Conservation (phyloP, 2,329 filamentous ascomycete genomes). For the Fusarium oligoseptatum region DNA sequence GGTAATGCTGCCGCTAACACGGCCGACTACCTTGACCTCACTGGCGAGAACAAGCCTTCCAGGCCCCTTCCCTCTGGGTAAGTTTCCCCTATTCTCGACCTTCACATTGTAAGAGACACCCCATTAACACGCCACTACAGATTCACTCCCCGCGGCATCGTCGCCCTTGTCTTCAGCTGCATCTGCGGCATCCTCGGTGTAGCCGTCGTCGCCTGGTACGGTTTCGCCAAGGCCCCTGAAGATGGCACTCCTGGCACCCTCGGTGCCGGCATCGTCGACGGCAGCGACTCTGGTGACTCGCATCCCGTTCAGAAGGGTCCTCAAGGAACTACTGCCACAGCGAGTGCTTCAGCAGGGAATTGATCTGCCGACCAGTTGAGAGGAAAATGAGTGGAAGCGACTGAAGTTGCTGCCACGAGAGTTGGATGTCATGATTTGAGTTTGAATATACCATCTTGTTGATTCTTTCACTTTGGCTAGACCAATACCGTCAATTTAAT, state of each 20-base stretch:
- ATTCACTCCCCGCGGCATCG: conserved; percentile 78
- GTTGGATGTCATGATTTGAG: not conserved
- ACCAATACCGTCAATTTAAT: not conserved
- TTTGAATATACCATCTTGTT: conserved; percentile 28
- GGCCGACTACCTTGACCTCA: conserved; percentile 71
- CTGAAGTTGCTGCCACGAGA: not conserved
- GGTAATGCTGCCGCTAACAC: conserved; percentile 86
- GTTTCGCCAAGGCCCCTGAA: conserved; percentile 48
- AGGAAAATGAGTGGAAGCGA: not conserved
- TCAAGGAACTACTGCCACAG: conserved; percentile 24
- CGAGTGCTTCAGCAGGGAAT: not conserved
- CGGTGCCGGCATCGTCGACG: conserved; percentile 35
- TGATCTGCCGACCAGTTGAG: not conserved
- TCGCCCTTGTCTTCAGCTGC: conserved; percentile 81
- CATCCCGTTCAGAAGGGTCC: conserved; percentile 19
- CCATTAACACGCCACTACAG: conserved; percentile 44
- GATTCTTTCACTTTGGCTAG: conserved; percentile 5
- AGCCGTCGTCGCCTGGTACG: conserved; percentile 76
- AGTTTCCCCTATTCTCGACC: not conserved
- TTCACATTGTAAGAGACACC: not conserved
- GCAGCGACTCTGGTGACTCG: conserved; percentile 26
- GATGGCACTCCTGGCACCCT: conserved; percentile 29
- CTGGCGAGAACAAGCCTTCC: conserved; percentile 69
- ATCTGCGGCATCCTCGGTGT: conserved; percentile 78
- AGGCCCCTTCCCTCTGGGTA: conserved; percentile 72